These are phyloP conservation scores for Talaromyces islandicus DNA, from an alignment of 2,329 filamentous ascomycete species.

Conservation along the genomic window DNA sequence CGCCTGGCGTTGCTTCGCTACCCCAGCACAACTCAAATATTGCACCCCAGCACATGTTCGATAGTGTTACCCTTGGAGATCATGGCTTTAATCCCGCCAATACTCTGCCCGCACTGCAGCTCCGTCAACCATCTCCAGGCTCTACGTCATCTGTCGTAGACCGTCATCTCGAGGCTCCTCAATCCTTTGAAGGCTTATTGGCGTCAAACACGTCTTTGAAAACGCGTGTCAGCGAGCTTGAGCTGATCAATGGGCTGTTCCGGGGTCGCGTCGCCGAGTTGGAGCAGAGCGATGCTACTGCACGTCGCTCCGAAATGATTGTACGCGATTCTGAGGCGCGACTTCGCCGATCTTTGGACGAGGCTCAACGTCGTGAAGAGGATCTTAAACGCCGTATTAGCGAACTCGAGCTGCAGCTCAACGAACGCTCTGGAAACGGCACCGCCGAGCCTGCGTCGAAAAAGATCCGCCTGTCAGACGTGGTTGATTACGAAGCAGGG, in stretches of 20 bases:
- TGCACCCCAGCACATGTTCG: slow-evolving; percentile 72
- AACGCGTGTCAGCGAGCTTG: slow-evolving; percentile 89
- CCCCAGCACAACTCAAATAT: slow-evolving; percentile 61
- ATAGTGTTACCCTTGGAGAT: slow-evolving; percentile 61
- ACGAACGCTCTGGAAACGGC: slow-evolving; percentile 24
- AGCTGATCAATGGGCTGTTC: slow-evolving; percentile 86
- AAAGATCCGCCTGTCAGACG: slow-evolving; percentile 52
- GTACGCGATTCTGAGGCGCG: slow-evolving; percentile 49
- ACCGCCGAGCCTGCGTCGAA: slow-evolving; percentile 47
- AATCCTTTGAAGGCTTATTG: slow-evolving; percentile 73
- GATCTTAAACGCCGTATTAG: slow-evolving; percentile 76
- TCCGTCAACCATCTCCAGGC: slow-evolving; percentile 56
- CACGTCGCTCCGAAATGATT: slow-evolving; percentile 54
- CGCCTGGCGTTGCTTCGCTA: slow-evolving; percentile 56
- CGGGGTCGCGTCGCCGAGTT: slow-evolving; percentile 67
- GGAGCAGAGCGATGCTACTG: slow-evolving; percentile 67
- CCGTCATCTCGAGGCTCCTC: slow-evolving; percentile 63
- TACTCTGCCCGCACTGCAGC: slow-evolving; percentile 45
- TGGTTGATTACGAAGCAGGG: slow-evolving; percentile 39
- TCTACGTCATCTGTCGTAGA: slow-evolving; percentile 52
- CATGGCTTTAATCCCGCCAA: slow-evolving; percentile 57
- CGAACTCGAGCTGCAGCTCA: slow-evolving; percentile 59
- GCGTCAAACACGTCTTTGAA: slow-evolving; percentile 82
- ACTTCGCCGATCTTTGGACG: slow-evolving; percentile 62
- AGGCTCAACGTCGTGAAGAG: slow-evolving; percentile 71